These are phyloP conservation scores for Dalbergia oliveri DNA, from an alignment of 306 rosid species.

Conservation along the genomic window DNA sequence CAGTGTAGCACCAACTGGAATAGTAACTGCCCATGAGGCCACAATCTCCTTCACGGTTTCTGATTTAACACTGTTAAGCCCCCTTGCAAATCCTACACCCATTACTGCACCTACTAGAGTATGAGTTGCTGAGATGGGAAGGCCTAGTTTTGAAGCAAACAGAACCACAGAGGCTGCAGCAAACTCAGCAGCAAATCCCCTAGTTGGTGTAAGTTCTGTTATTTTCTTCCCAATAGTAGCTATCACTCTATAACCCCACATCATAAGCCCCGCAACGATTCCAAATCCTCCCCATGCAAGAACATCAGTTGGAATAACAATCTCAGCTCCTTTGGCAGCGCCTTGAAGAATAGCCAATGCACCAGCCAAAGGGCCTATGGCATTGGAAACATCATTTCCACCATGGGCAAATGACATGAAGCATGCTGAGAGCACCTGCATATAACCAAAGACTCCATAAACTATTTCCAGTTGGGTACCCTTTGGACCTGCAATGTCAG, in stretches of 20 bases:
- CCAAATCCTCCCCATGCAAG: slow-evolving; percentile 99
- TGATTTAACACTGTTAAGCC: slow-evolving; percentile 84
- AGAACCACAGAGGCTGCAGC: slow-evolving; percentile 97
- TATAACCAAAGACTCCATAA: slow-evolving; percentile 93
- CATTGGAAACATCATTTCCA: slow-evolving; percentile 95
- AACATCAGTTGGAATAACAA: slow-evolving; percentile 89
- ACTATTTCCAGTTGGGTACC: slow-evolving; percentile 93
- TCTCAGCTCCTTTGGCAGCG: slow-evolving; percentile 59
- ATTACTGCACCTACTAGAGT: slow-evolving; percentile 97
- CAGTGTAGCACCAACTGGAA: slow-evolving; percentile 83
- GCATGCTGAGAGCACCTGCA: slow-evolving; percentile 96
- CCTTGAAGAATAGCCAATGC: slow-evolving; percentile 93
- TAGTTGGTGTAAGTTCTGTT: slow-evolving; percentile 93
- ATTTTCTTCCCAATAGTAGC: slow-evolving; percentile 96
- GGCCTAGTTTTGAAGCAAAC: slow-evolving; percentile 83
- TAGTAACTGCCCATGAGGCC: slow-evolving; percentile 88
- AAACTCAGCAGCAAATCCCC: slow-evolving; percentile 99
- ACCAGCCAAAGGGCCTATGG: slow-evolving; percentile 93
- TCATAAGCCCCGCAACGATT: slow-evolving; percentile 88
- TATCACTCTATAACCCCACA: slow-evolving; percentile 98
- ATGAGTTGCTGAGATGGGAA: slow-evolving; percentile 93
- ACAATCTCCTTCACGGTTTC: slow-evolving; percentile 97
- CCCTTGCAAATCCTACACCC: slow-evolving; percentile 99
- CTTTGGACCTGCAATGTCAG: slow-evolving; percentile 87
- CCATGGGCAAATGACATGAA: slow-evolving; percentile 99